Evolutionary conservation across 139 green algal genomes (phyloP), one percentile per base, ranked within the genome.

Genomic region (Coelastrella sp.): DNA sequence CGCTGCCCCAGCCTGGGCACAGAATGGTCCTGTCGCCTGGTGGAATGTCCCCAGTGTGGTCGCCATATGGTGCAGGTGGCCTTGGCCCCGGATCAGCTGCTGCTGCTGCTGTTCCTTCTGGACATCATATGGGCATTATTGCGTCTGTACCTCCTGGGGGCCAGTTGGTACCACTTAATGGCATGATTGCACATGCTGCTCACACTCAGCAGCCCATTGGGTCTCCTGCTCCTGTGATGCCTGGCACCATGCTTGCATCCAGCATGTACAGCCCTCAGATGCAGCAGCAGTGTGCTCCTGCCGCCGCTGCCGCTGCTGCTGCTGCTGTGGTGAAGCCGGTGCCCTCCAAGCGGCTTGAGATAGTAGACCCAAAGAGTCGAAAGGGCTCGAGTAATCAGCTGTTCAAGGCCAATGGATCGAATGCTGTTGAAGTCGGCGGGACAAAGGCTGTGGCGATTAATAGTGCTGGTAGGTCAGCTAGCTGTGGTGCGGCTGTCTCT

Each of bases 271-370:
- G 63, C 68, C 84, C 61, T 15, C 84, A 79, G 6, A 59, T 56
- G 66, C 83, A 68, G 8, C 78, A 17, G 65, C 65, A 73, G 14
- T 15, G 15, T 73, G 65, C 14, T 27, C 49, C 35, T 27, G 35
- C 83, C 56, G 66, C 84, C 78, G 49, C 84, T 81, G 68, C 84
- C 59, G 24, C 57, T 58, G 22, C 27, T 63, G 25, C 19, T 24
- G 25, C 57, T 19, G n/a, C 8, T 14, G 6, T 87, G 8, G 11
- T 88, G 10, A 88, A 81, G 84, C 68, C 68, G 0, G 65, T 22
- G 1, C 84, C 84, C 4, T 88, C 84, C 4, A 88, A 88, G 56
- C 84, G 84, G 35, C 49, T 88, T 4, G 84, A 81, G 56, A 88
- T 88, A 9, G 84, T 88, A 12, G 84, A 88, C 7, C 84, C 84